Base-by-base conservation (phyloP, 164 flowering plant genomes). In the Tetrastigma voinierianum region DNA sequence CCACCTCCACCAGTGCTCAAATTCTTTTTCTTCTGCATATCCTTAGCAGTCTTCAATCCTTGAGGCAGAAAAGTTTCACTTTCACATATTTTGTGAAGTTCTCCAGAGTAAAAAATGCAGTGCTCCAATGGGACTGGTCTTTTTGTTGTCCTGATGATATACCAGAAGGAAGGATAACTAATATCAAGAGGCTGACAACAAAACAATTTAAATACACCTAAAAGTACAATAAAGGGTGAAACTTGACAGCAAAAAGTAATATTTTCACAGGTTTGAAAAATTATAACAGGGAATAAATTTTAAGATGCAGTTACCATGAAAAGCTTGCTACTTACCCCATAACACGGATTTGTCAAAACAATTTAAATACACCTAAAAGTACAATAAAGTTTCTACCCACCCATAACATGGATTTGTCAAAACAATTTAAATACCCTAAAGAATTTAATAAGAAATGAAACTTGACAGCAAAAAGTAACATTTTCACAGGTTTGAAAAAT, bases 51-150 rank as follows among this genome's bases (percentile, higher is more conserved):
- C 77, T 77, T 87, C 62, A 88, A 43, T 51, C 98, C 97, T 74
- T 83, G 89, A 21, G 91, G 74, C 69, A 86, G 44, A 72, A 96
- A 88, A 24, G 47, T 75, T 78, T 90, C 98, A 72, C 62, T 78
- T 70, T 91, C 98, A 78, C 99, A 96, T 64, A 96, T 66, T 70
- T 82, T 87, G 80, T 91, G 91, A 67, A 96, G 79, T 74, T 96
- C 97, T 20, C 98, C 98, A 14, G 99, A 93, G 70, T 84, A 91
- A 74, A 91, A 93, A 59, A 93, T 60, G 79, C 90, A 91, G 62
- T 96, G 99, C 82, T 96, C 99, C 84, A 96, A 73, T 5, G 99
- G 99, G 24, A 96, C 99, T 51, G 99, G 99, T 76, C 99, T 86
- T 83, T 83, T 87, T 7, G 88, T 86, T 15, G 99, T 96, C 85